Conservation (phyloP, 495 filamentous ascomycete genomes). For the Cairneyella variabilis region DNA sequence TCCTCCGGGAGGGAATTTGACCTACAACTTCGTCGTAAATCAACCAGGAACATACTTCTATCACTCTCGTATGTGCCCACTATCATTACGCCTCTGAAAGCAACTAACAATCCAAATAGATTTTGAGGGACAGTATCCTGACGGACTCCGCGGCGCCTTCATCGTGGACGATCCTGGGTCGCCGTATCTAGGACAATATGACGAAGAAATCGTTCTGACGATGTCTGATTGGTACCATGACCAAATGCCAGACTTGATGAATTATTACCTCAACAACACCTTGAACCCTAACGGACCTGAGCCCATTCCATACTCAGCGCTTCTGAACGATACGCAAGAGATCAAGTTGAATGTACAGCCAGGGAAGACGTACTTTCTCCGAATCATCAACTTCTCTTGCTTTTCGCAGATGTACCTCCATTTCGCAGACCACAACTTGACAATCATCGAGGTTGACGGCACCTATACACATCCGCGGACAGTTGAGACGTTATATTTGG, state of each 20-base stretch:
- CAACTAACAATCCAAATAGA: not conserved
- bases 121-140: conserved; percentile 12
- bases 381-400: conserved; percentile 64
- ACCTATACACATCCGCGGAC: conserved; percentile 54
- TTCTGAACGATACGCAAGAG: conserved; percentile 66
- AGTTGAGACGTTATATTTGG: conserved; percentile 49
- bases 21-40: conserved; percentile 47
- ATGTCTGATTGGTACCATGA: conserved; percentile 62
- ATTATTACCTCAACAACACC: no score
- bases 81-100: not conserved
- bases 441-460: conserved; percentile 50
- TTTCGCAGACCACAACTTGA: conserved; percentile 65
- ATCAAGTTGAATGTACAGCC: conserved; percentile 54
- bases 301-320: conserved; percentile 59
- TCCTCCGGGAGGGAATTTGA: conserved; percentile 26
- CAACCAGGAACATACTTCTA: conserved; percentile 25
- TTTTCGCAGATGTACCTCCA: conserved; percentile 66
- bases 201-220: conserved; percentile 58
- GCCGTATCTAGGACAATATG: conserved; percentile 59
- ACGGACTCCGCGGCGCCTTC: conserved; percentile 38
- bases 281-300: conserved; percentile 55
- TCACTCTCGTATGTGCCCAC: conserved; percentile 3
- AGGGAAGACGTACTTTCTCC: conserved; percentile 73
- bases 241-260: conserved; percentile 27
- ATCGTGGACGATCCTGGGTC: conserved; percentile 64